Conservation (phyloP, 345 rosid species). For the Luvunga scandens region DNA sequence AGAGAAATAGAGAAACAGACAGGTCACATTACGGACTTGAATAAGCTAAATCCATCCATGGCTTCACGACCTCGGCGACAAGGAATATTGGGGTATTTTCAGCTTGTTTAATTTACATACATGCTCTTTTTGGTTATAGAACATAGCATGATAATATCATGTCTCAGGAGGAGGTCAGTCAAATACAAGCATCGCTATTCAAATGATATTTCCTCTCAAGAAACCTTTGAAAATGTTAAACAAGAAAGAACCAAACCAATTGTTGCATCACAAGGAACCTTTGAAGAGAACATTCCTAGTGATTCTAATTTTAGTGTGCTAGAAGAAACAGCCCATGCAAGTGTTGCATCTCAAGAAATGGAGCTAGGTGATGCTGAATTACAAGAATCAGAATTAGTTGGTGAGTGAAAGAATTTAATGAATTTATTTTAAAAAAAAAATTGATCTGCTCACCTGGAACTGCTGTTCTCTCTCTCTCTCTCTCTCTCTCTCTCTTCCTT, state of each 20-base stretch:
- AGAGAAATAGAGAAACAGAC: slow-evolving; percentile 73
- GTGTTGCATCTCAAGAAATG: slow-evolving; percentile 30
- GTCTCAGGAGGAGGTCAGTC: slow-evolving; percentile 45
- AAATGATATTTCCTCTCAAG: slow-evolving; percentile 32
- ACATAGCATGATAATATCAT: slow-evolving; percentile 12
- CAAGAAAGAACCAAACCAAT: slow-evolving; percentile 29
- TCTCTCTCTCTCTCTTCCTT: neutral
- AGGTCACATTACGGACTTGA: slow-evolving; percentile 36
- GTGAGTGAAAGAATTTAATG: slow-evolving; percentile 39
- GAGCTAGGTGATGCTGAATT: slow-evolving; percentile 27
- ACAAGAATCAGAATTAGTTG: slow-evolving; percentile 31
- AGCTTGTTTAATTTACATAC: neutral
- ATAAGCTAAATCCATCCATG: slow-evolving; percentile 32
- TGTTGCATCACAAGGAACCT: slow-evolving; percentile 31
- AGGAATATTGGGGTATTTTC: slow-evolving; percentile 57
- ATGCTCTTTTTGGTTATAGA: slow-evolving; percentile 1
- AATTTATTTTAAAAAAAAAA: neutral
- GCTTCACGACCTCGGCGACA: slow-evolving; percentile 57
- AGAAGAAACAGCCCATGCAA: slow-evolving; percentile 28
- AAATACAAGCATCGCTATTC: slow-evolving; percentile 47
- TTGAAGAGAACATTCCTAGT: slow-evolving; percentile 30
- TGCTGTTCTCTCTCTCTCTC: neutral
- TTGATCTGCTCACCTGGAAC: neutral
- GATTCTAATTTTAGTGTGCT: slow-evolving; percentile 23
- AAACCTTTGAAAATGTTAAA: slow-evolving; percentile 29